These are phyloP conservation scores for Grigorovia transvaalensis DNA, from an alignment of 805 yeast genomes.

Conservation along the genomic window DNA sequence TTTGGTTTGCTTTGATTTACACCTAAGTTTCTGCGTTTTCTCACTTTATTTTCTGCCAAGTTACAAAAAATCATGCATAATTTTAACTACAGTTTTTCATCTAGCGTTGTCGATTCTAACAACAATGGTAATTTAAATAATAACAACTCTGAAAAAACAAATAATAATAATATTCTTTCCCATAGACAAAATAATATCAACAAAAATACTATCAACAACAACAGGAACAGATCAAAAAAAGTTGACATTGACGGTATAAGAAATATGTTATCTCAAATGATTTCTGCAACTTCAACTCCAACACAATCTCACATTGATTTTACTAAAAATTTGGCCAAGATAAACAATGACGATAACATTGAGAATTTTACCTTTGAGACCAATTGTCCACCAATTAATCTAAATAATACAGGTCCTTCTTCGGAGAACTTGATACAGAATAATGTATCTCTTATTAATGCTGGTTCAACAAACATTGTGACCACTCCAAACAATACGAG, in stretches of 20 bases:
- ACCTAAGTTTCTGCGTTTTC: neutral
- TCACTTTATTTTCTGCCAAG: neutral
- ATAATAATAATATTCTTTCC: neutral
- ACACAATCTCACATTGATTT: neutral
- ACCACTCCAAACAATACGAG: neutral
- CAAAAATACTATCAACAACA: neutral
- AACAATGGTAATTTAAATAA: neutral
- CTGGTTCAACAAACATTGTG: too few species aligned
- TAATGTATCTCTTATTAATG: too few species aligned
- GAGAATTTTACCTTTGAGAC: neutral
- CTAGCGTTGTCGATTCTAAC: too few species aligned
- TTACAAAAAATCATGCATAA: neutral
- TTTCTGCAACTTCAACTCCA: neutral
- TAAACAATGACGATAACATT: neutral
- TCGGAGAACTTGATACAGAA: too few species aligned
- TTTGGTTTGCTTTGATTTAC: neutral
- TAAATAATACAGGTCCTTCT: neutral
- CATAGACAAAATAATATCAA: neutral
- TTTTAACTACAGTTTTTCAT: too few species aligned
- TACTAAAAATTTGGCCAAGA: too few species aligned
- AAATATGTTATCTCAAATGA: neutral
- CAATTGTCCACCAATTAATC: neutral
- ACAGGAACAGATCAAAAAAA: neutral
- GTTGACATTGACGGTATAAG: neutral
- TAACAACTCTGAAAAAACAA: neutral